Percentiles rank a stretch among this genome's conserved stretches.
These are phyloP conservation scores for Coemansia sp. DNA, from an alignment of 192 early-diverging fungal species.

Conservation along the genomic window DNA sequence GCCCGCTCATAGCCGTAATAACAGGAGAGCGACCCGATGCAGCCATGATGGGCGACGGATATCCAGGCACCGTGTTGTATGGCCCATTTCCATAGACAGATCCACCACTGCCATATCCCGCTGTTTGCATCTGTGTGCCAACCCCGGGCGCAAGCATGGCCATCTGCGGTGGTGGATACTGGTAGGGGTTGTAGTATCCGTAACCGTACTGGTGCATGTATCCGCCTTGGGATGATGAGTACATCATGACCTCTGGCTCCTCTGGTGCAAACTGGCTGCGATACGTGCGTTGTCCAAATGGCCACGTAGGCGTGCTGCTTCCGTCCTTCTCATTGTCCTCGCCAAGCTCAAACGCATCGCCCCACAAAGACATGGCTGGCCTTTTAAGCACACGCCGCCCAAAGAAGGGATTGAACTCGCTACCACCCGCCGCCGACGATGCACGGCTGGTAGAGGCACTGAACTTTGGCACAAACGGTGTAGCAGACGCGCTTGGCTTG, in stretches of 20 bases:
- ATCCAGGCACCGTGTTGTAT: conserved; percentile 31
- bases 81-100: conserved; percentile 23
- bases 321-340: conserved; percentile 6
- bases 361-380: conserved; percentile 36
- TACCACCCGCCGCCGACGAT: conserved; percentile 27
- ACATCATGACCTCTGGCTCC: conserved; percentile 44
- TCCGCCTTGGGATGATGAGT: conserved; percentile 25
- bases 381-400: conserved; percentile 42
- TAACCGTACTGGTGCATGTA: conserved; percentile 51
- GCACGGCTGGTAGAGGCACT: conserved; percentile 41
- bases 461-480: conserved; percentile 69
- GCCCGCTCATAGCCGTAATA: conserved; percentile 21
- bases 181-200: conserved; percentile 48
- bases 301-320: conserved; percentile 42
- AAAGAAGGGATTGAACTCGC: conserved; percentile 51
- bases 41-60: conserved; percentile 37
- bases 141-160: conserved; percentile 35
- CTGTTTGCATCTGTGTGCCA: conserved; percentile 17
- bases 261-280: conserved; percentile 49
- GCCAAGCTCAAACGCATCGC: conserved; percentile 33
- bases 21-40: conserved; percentile 35
- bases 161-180: conserved; percentile 43
- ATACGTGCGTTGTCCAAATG: conserved; percentile 48
- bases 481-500: conserved; percentile 72
- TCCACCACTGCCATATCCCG: conserved; percentile 15